A percentile compares a stretch with the other conserved stretches of the same genome.
These are phyloP conservation scores for Calocera cornea DNA, from an alignment of 768 basidiomycete genomes.

Conservation along the genomic window DNA sequence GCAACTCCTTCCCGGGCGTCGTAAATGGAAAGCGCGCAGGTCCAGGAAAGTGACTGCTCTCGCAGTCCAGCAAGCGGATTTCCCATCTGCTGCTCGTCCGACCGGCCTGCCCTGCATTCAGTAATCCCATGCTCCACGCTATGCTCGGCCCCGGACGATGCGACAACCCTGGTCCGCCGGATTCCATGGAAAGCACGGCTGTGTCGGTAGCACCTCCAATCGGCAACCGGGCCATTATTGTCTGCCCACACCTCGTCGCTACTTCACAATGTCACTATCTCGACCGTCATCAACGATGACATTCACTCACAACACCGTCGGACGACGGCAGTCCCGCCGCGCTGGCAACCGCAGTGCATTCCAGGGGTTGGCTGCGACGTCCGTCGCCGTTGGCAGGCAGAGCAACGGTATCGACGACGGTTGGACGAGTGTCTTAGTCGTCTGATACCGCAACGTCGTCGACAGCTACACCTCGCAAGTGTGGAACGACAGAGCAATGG, in stretches of 20 bases:
- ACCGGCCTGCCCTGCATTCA: not conserved
- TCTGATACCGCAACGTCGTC: not conserved
- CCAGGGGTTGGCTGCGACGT: not conserved
- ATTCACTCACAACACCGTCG: not conserved
- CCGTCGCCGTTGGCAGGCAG: not conserved
- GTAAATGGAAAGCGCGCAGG: not conserved
- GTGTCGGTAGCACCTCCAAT: not conserved
- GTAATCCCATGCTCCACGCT: conserved; percentile 1
- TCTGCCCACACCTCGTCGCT: not conserved
- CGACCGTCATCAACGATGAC: not conserved
- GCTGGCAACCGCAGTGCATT: not conserved
- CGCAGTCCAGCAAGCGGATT: not conserved
- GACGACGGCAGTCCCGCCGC: not conserved
- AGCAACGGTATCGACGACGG: not conserved
- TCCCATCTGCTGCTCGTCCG: not conserved
- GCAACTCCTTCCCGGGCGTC: not conserved
- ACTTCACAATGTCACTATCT: conserved; percentile 2
- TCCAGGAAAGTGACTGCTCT: not conserved
- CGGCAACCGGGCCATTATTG: not conserved
- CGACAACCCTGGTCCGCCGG: not conserved
- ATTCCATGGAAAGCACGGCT: not conserved
- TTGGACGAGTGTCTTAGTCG: not conserved
- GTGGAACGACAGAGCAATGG: not conserved
- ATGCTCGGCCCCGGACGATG: not conserved
- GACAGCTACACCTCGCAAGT: not conserved